Base-by-base conservation (phyloP, 2,329 filamentous ascomycete species). In the Ophiostoma tasmaniense region DNA sequence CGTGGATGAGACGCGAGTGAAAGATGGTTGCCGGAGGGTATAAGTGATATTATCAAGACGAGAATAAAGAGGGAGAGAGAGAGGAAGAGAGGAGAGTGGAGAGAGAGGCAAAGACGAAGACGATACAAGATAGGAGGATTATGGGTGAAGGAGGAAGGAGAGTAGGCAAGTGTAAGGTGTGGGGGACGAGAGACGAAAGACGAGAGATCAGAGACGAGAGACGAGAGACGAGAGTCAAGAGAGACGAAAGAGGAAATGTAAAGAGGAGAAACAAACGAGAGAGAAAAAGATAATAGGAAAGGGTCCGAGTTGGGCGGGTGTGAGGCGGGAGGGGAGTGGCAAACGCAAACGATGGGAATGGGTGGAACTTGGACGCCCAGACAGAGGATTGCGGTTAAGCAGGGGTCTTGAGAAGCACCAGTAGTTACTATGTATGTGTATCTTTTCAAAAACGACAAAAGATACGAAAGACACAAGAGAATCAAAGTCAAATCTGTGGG, bases 121-220 rank as follows among this genome's bases (percentile, higher is more conserved):
- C 13, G 22, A 61, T 28, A 14, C 22, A 30, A 30, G 25, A 61
- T 61, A 17, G n/a, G 55, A 61, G 55, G 25, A 61, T 17, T 30
- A 61, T 61, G 25, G 50, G 25, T 59, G 52, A 59, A 59, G 17
- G 52, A 59, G 52, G 55, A 61, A 61, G 14, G 55, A 61, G 55
- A 30, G 25, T 25, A 55, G 7, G 50, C 25, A 3, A 55, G 50
- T 61, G 37, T 14, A 14, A 14, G 10, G 37, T 13, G 13, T 13
- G 13, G 37, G 10, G 13, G 37, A n/a, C n/a, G 6, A 13, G 37
- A 39, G 37, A 33, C 13, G 37, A 39, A 28, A 28, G 52, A 22
- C 14, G 45, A n/a, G n/a, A n/a, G n/a, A n/a, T n/a, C 7, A 22
- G 3, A 28, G 11, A 59, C 20, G 22, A 10, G 1, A 28, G 52